These are phyloP conservation scores for Amauroascus niger DNA, from an alignment of 2,329 filamentous ascomycete species.

Conservation along the genomic window DNA sequence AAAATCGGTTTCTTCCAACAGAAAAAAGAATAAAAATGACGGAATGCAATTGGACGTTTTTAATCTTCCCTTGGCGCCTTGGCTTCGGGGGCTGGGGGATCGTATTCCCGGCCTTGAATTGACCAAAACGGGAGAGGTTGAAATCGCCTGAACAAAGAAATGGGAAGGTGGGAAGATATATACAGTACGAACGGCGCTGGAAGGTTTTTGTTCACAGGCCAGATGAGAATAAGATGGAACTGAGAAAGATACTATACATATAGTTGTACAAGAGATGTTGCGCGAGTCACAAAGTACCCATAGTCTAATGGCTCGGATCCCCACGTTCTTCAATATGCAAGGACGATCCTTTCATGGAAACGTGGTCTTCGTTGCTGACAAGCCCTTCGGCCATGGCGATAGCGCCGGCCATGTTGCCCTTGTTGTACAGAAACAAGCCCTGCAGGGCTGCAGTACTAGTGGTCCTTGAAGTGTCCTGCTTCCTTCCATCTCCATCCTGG, in stretches of 20 bases:
- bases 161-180: too few relatives aligned
- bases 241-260: background rate
- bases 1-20: too few relatives aligned
- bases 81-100: background rate
- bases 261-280: background rate
- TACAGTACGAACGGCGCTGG: too few relatives aligned
- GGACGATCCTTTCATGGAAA: background rate
- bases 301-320: background rate
- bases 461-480: slow-evolving; percentile 39
- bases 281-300: too few relatives aligned
- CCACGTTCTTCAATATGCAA: background rate
- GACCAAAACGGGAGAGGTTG: background rate
- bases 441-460: slow-evolving; percentile 89
- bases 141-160: too few relatives aligned
- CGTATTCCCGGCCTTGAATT: background rate
- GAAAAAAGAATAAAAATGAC: too few relatives aligned
- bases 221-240: background rate
- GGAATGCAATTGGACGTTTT: too few relatives aligned
- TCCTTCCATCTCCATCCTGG: slow-evolving; percentile 44
- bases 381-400: slow-evolving; percentile 61
- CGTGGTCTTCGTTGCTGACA: slow-evolving; percentile 14
- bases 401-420: slow-evolving; percentile 77
- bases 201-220: too few relatives aligned
- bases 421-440: slow-evolving; percentile 91
- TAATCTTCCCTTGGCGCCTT: too few relatives aligned